A percentile compares a stretch with the other conserved stretches of the same genome.
phyloP scores from a whole-genome alignment of 2,329 filamentous ascomycete species.

The Fusarium praegraminearum region DNA sequence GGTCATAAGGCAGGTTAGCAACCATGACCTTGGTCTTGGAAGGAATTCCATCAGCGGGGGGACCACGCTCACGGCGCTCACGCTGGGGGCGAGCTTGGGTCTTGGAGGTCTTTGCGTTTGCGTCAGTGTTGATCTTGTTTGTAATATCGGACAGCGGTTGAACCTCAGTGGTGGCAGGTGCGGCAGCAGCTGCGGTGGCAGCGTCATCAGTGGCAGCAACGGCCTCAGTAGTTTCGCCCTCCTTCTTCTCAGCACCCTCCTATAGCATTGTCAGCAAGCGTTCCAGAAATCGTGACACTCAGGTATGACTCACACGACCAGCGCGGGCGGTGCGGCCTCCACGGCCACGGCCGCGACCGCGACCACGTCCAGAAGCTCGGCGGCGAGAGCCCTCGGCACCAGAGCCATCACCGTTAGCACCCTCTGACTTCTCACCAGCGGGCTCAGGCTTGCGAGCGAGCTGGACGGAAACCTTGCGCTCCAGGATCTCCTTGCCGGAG shows the following conservation, averaged over 20 bases:
- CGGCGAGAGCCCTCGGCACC: slow-evolving; percentile 75
- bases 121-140: slow-evolving; percentile 68
- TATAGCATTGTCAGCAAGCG: slow-evolving; percentile 36
- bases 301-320: slow-evolving; percentile 57
- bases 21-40: slow-evolving; percentile 99
- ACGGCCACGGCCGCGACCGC: slow-evolving; percentile 77
- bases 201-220: slow-evolving; percentile 60
- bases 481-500: slow-evolving; percentile 96
- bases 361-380: slow-evolving; percentile 72
- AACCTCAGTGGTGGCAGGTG: slow-evolving; percentile 64
- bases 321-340: slow-evolving; percentile 73
- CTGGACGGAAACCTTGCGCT: slow-evolving; percentile 99
- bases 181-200: slow-evolving; percentile 58
- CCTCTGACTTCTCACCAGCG: slow-evolving; percentile 79
- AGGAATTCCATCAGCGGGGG: slow-evolving; percentile 95
- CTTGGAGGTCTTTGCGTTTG: slow-evolving; percentile 70
- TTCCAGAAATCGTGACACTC: background rate
- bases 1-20: slow-evolving; percentile 97
- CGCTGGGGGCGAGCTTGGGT: slow-evolving; percentile 66
- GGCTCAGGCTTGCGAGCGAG: slow-evolving; percentile 97
- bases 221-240: slow-evolving; percentile 56
- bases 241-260: slow-evolving; percentile 59
- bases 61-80: slow-evolving; percentile 84
- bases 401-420: slow-evolving; percentile 79
- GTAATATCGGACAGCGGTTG: slow-evolving; percentile 72